Evolutionary conservation across 345 rosid species (phyloP).

Genomic region (Aegle marmelos): DNA sequence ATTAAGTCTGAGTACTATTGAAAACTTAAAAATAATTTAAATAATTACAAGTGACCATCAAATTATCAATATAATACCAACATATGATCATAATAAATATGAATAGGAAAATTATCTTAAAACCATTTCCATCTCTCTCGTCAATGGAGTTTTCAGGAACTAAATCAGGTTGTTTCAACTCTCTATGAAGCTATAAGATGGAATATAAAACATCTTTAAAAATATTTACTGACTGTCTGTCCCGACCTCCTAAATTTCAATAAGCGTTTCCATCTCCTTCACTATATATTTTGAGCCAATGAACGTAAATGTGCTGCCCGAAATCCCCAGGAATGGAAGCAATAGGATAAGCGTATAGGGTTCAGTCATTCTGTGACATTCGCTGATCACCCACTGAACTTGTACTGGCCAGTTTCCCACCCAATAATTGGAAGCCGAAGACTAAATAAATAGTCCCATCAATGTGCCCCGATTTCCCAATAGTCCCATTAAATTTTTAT

Average conservation of each 20-base stretch:
- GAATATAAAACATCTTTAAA: background rate
- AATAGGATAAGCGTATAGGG: too few species aligned
- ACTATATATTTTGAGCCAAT: background rate
- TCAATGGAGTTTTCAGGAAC: background rate
- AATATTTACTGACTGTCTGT: background rate
- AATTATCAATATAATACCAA: too few species aligned
- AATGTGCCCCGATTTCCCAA: too few species aligned
- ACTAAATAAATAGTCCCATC: too few species aligned
- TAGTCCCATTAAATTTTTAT: too few species aligned
- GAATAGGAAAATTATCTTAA: background rate
- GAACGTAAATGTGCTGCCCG: background rate
- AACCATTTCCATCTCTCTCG: background rate
- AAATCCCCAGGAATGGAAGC: too few species aligned
- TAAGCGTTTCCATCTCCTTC: background rate
- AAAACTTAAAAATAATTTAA: too few species aligned
- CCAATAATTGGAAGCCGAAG: too few species aligned
- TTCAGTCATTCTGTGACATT: background rate
- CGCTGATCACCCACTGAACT: background rate
- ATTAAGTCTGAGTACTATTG: too few species aligned
- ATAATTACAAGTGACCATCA: too few species aligned
- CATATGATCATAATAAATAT: too few species aligned
- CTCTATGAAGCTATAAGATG: background rate
- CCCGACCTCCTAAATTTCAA: background rate
- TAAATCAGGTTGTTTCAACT: background rate
- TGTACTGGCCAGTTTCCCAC: too few species aligned